A percentile compares a stretch with the other conserved stretches of the same genome.
phyloP scores from a whole-genome alignment of 352 stramenopile genomes.

The Vaucheria bursata region DNA sequence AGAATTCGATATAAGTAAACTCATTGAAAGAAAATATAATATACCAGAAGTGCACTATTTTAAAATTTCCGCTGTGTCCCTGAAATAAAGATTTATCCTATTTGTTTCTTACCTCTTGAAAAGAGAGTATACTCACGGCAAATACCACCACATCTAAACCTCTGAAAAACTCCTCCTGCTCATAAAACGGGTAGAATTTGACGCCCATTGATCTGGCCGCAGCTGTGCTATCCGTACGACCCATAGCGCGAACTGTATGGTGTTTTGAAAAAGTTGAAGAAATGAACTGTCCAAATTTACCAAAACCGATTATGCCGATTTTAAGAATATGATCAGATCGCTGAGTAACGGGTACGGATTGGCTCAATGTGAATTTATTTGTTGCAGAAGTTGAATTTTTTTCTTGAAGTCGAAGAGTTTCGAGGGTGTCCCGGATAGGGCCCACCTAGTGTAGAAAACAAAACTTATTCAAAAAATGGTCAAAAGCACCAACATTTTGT shows the following conservation, averaged over 20 bases:
- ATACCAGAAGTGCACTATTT: too few relatives aligned
- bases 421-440: slow-evolving; percentile 29
- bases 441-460: slow-evolving; percentile 9
- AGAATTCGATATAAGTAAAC: too few relatives aligned
- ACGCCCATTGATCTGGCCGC: slow-evolving; percentile 56
- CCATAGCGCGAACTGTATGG: slow-evolving; percentile 68
- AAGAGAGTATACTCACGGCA: slow-evolving; percentile 70
- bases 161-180: slow-evolving; percentile 76
- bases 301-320: slow-evolving; percentile 90
- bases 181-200: slow-evolving; percentile 58
- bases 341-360: slow-evolving; percentile 45
- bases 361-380: not conserved
- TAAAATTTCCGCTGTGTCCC: too few relatives aligned
- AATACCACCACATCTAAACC: slow-evolving; percentile 87
- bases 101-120: slow-evolving; percentile 61
- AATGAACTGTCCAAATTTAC: slow-evolving; percentile 95
- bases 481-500: slow-evolving; percentile 6
- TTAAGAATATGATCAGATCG: too few relatives aligned
- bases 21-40: too few relatives aligned
- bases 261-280: slow-evolving; percentile 84
- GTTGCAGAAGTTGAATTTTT: not conserved
- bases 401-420: slow-evolving; percentile 9
- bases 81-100: too few relatives aligned
- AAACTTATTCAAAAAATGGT: not conserved
- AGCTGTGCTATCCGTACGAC: slow-evolving; percentile 44